Conservation (phyloP, 2,329 filamentous ascomycete genomes). For the Microcyclospora pomicola region DNA sequence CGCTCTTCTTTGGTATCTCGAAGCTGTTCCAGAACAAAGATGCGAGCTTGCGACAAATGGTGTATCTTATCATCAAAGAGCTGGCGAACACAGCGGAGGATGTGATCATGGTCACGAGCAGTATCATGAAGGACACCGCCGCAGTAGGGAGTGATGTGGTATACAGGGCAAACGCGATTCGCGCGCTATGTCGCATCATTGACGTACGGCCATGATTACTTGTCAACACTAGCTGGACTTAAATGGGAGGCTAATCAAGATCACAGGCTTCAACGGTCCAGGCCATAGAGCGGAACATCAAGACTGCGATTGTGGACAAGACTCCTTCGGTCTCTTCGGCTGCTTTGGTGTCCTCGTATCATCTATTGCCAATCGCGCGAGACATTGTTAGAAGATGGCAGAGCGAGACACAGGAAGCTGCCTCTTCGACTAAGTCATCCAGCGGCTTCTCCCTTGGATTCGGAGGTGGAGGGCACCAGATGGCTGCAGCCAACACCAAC, state of each 20-base stretch:
- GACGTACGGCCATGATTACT: conserved; percentile 46
- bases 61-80: conserved; percentile 97
- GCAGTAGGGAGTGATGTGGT: conserved; percentile 87
- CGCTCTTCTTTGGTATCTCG: conserved; percentile 96
- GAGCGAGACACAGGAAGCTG: conserved; percentile 94
- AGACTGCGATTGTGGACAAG: conserved; percentile 98
- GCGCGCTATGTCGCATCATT: conserved; percentile 90
- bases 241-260: conserved; percentile 2
- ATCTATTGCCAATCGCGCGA: conserved; percentile 86
- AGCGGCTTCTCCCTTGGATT: conserved; percentile 86
- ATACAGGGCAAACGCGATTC: conserved; percentile 89
- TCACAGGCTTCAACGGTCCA: conserved; percentile 82
- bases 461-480: conserved; percentile 58
- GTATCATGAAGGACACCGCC: conserved; percentile 98
- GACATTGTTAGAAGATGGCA: conserved; percentile 97
- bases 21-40: conserved; percentile 99
- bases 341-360: conserved; percentile 90
- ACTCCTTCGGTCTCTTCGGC: conserved; percentile 94
- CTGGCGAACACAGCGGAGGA: conserved; percentile 89
- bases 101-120: conserved; percentile 99
- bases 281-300: conserved; percentile 95
- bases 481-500: conserved; percentile 64
- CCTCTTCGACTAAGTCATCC: conserved; percentile 75
- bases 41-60: conserved; percentile 94
- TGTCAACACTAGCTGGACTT: background rate